Conservation (phyloP, 805 yeast species). For the Priceomyces fermenticarens region DNA sequence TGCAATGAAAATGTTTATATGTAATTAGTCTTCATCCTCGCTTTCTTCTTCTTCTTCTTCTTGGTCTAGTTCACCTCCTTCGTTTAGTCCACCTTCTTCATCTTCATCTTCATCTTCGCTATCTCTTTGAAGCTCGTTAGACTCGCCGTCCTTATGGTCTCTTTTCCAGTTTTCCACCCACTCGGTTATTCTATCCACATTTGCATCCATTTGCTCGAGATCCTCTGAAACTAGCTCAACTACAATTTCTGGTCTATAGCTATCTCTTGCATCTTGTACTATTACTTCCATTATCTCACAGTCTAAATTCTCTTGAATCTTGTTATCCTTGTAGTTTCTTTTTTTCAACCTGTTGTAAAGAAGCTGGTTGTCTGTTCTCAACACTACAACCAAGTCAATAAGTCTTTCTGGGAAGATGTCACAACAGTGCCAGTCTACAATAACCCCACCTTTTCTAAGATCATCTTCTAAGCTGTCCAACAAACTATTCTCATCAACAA, state of each 20-base stretch:
- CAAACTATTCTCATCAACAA: conserved; percentile 89
- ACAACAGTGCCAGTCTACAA: conserved; percentile 97
- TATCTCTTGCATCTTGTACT: conserved; percentile 79
- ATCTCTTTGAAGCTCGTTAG: conserved; percentile 23
- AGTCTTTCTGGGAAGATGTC: conserved; percentile 91
- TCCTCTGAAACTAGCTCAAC: conserved; percentile 73
- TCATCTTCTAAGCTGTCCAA: conserved; percentile 78
- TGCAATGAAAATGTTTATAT: neutral
- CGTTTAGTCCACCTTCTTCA: conserved; percentile 14
- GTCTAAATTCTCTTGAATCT: conserved; percentile 88
- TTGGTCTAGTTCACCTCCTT: conserved; percentile 10
- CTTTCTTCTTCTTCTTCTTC: conserved; percentile 9
- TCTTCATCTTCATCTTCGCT: conserved; percentile 7
- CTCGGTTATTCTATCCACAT: conserved; percentile 66
- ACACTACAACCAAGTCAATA: conserved; percentile 88
- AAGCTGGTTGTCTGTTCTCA: conserved; percentile 69
- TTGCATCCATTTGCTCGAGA: conserved; percentile 76
- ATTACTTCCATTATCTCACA: conserved; percentile 97
- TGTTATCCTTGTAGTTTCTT: conserved; percentile 76
- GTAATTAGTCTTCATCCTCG: neutral
- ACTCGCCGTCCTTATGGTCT: conserved; percentile 42
- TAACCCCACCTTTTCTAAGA: conserved; percentile 78
- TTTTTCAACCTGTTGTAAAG: conserved; percentile 73
- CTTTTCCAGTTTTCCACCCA: conserved; percentile 79
- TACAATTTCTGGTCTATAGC: conserved; percentile 75